Conservation (phyloP, 2,329 filamentous ascomycete genomes). For the Colletotrichum siamense region DNA sequence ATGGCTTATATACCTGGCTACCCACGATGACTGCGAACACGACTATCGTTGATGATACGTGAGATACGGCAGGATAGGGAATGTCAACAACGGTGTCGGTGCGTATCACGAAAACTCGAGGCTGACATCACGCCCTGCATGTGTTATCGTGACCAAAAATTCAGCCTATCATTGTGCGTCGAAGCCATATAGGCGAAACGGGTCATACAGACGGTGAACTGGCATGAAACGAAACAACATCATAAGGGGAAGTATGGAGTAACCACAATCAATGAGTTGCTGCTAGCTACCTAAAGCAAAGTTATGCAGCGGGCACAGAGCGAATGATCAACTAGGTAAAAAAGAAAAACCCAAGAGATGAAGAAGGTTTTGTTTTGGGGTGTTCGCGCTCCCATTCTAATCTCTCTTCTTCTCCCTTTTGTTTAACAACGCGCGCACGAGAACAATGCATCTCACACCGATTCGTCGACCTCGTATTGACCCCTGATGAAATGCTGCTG, state of each 20-base stretch:
- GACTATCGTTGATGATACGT: too few relatives aligned
- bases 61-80: too few relatives aligned
- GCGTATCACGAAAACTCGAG: too few relatives aligned
- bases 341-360: constrained; percentile 2
- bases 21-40: too few relatives aligned
- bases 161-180: too few relatives aligned
- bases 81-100: too few relatives aligned
- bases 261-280: constrained; percentile 15
- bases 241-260: background rate
- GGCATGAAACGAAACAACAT: too few relatives aligned
- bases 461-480: background rate
- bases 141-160: too few relatives aligned
- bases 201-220: too few relatives aligned
- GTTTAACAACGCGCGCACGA: background rate
- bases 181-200: too few relatives aligned
- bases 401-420: background rate
- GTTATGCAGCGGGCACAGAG: constrained; percentile 10
- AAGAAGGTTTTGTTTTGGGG: background rate
- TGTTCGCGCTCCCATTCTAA: background rate
- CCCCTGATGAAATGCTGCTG: background rate
- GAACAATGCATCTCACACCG: constrained; percentile 10
- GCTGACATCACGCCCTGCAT: too few relatives aligned
- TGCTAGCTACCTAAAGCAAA: constrained; percentile 20
- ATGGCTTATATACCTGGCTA: too few relatives aligned
- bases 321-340: background rate